Conservation (phyloP, 352 stramenopile species). For the Thraustotheca clavata region DNA sequence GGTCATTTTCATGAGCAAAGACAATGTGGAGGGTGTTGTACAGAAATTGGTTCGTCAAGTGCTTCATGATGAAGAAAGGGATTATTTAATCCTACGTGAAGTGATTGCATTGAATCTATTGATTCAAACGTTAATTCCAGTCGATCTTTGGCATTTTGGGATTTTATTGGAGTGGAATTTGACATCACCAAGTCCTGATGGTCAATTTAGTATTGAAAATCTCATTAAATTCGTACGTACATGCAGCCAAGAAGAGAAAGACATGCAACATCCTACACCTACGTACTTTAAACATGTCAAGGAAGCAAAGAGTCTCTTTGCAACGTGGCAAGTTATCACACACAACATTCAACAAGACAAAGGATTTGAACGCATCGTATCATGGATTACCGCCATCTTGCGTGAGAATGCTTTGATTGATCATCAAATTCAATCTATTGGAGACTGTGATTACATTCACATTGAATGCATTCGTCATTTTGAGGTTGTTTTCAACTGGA, state of each 20-base stretch:
- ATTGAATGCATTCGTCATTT: not conserved
- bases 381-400: not conserved
- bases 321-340: conserved; percentile 1
- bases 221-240: conserved; percentile 1
- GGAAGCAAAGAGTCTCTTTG: not conserved
- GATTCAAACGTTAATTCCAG: not conserved
- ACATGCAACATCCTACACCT: not conserved
- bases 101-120: not conserved
- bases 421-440: not conserved
- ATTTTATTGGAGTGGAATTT: not conserved
- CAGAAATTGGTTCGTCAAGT: conserved; percentile 6
- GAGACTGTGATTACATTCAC: not conserved
- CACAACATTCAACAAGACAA: not conserved
- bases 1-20: not conserved
- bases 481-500: not conserved
- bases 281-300: conserved; percentile 6
- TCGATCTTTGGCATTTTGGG: conserved; percentile 13
- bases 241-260: not conserved
- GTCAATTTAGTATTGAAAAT: not conserved
- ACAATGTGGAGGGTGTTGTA: conserved; percentile 2
- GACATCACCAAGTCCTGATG: not conserved
- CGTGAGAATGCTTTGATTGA: not conserved
- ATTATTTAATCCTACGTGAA: conserved; percentile 2
- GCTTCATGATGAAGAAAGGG: not conserved
- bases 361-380: not conserved